Percentiles rank a stretch among this genome's conserved stretches.
Conservation (phyloP, 176 grass and related monocot genomes). For the Oryza nivara region DNA sequence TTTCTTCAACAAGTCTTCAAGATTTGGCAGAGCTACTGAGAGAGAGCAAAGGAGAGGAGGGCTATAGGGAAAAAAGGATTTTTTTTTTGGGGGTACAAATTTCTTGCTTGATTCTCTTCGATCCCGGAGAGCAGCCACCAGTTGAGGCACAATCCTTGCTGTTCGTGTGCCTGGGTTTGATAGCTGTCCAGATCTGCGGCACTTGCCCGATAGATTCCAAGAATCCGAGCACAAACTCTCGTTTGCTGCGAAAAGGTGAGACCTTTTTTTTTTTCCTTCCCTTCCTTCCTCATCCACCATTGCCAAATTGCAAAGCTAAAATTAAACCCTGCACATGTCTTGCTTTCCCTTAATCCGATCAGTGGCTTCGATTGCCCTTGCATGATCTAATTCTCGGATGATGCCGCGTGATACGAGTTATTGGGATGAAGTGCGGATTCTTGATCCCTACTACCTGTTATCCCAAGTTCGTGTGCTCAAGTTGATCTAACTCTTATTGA, state of each 20-base stretch:
- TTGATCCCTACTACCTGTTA: conserved; percentile 31
- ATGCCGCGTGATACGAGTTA: not conserved
- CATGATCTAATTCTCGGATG: conserved; percentile 44
- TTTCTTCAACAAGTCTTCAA: conserved; percentile 32
- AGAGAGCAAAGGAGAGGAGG: conserved; percentile 25
- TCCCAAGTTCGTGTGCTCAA: conserved; percentile 4
- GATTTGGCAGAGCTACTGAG: conserved; percentile 42
- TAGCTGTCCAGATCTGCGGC: conserved; percentile 61
- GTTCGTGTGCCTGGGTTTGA: conserved; percentile 40
- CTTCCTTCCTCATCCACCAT: conserved; percentile 40
- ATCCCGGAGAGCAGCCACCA: conserved; percentile 31
- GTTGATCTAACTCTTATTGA: conserved; percentile 15
- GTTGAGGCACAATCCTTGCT: conserved; percentile 47
- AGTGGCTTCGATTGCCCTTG: not conserved
- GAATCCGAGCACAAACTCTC: conserved; percentile 45
- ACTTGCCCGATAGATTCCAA: conserved; percentile 55
- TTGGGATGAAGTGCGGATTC: conserved; percentile 1
- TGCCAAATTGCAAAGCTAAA: conserved; percentile 11
- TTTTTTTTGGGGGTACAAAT: conserved; percentile 31
- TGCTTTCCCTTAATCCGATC: conserved; percentile 19
- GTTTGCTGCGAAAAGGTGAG: conserved; percentile 49
- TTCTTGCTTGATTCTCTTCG: conserved; percentile 49
- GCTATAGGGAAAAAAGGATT: not conserved
- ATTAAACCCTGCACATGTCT: not conserved
- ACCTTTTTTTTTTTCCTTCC: conserved; percentile 10